Evolutionary conservation across 2,329 filamentous ascomycete genomes (phyloP).

Genomic region (Davidsoniella australis): DNA sequence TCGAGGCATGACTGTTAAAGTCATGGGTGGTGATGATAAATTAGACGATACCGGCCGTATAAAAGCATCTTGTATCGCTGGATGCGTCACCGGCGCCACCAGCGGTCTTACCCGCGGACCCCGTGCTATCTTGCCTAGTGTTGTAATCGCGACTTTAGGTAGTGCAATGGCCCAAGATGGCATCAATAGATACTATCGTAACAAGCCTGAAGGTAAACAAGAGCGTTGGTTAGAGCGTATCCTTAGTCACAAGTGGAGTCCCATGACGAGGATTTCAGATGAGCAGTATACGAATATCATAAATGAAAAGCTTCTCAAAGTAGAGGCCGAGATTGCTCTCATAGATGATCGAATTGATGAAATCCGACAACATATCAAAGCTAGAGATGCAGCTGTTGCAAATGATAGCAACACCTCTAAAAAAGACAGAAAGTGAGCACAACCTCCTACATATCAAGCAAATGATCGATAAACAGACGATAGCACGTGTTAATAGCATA

Average conservation of each 20-base stretch:
- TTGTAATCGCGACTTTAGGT: conserved; percentile 29
- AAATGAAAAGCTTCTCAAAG: conserved; percentile 48
- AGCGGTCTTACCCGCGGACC: conserved; percentile 40
- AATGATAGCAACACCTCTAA: too few species aligned
- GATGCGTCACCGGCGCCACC: conserved; percentile 48
- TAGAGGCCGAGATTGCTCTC: conserved; percentile 63
- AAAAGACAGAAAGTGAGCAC: neutral
- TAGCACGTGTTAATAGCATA: too few species aligned
- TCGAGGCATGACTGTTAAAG: conserved; percentile 28
- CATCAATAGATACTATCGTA: conserved; percentile 19
- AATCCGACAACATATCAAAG: conserved; percentile 15
- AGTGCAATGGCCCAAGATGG: conserved; percentile 25
- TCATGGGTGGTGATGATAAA: conserved; percentile 32
- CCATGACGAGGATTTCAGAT: conserved; percentile 52
- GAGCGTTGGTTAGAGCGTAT: conserved; percentile 16
- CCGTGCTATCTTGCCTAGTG: conserved; percentile 33
- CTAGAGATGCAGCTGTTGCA: neutral
- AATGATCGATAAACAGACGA: too few species aligned
- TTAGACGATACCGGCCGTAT: conserved; percentile 42
- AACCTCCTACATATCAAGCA: too few species aligned
- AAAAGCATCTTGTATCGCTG: conserved; percentile 52
- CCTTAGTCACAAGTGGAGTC: conserved; percentile 50
- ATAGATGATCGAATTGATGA: conserved; percentile 56
- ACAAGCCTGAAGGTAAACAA: conserved; percentile 21
- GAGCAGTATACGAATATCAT: conserved; percentile 57